Base-by-base conservation (phyloP, 768 basidiomycete species). In the Phaeotremella skinneri region DNA sequence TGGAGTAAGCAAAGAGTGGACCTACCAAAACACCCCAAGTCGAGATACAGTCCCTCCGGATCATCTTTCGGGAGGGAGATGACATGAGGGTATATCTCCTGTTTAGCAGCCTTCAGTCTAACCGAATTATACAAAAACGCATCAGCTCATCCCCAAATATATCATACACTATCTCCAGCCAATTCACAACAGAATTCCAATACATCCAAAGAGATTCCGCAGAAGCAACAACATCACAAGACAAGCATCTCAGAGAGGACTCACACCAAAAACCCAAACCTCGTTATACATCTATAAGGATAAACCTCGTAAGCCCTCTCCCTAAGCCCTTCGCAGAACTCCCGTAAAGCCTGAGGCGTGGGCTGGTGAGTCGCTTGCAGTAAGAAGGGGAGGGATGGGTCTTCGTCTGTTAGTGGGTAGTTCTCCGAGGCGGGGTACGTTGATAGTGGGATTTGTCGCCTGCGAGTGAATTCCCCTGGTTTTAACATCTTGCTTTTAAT, bases 191-290 rank as follows among this genome's bases (percentile, higher is more conserved):
- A n/a, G n/a, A n/a, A n/a, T n/a, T n/a, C n/a, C n/a, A n/a, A n/a
- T n/a, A n/a, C n/a, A n/a, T n/a, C n/a, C n/a, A n/a, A n/a, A n/a
- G n/a, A n/a, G n/a, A n/a, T n/a, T n/a, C n/a, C n/a, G n/a, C n/a
- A n/a, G n/a, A n/a, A n/a, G n/a, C n/a, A n/a, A n/a, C n/a, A n/a
- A n/a, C n/a, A n/a, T n/a, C n/a, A n/a, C n/a, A n/a, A n/a, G n/a
- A n/a, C n/a, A n/a, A n/a, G n/a, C n/a, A n/a, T n/a, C n/a, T n/a
- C n/a, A n/a, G n/a, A n/a, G 21, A 45, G 9, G 43, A 23, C 43
- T 14, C 23, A 45, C 43, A 45, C 20, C 43, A 45, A 45, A 45
- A 45, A 45, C 43, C 43, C 43, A 23, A 45, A 45, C 21, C 43
- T 7, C 9, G 11, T 23, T 7, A 45, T 45, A 45, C 43, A 45